Evolutionary conservation across 148 eudicot genomes (phyloP).

Genomic region (Rheum nobile): DNA sequence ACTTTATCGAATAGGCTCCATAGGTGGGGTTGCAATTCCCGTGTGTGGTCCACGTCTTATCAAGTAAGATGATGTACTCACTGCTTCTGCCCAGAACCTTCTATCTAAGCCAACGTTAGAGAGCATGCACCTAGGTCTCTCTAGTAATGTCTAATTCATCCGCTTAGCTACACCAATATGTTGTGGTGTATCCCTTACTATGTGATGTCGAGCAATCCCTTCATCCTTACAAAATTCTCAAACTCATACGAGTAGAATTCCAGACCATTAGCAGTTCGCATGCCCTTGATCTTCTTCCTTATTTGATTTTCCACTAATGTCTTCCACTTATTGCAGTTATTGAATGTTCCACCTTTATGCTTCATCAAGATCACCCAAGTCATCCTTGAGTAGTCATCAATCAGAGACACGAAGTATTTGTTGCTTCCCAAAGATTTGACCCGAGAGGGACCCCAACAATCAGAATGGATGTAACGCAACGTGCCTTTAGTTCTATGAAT

Average conservation of each 20-base stretch:
- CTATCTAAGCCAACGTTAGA: background rate
- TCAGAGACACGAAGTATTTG: background rate
- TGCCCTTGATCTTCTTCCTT: background rate
- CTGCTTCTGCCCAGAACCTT: background rate
- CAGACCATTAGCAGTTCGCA: conserved; percentile 5
- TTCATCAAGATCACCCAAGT: conserved; percentile 5
- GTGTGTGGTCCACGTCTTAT: background rate
- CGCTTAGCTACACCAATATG: conserved; percentile 4
- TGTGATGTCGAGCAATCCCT: conserved; percentile 1
- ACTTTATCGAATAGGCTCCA: no score
- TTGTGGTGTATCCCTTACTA: conserved; percentile 2
- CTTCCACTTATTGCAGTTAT: conserved; percentile 7
- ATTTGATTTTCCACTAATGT: conserved; percentile 7
- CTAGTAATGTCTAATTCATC: conserved; percentile 9
- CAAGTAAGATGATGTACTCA: background rate
- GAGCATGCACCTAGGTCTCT: conserved; percentile 10
- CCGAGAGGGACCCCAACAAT: conserved; percentile 2
- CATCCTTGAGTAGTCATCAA: conserved; percentile 12
- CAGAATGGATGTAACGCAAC: no score
- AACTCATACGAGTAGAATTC: background rate
- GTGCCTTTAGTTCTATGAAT: background rate
- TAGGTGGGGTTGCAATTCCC: no score
- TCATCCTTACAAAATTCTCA: background rate
- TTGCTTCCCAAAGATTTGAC: background rate
- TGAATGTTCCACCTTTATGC: background rate